Evolutionary conservation across 2,329 filamentous ascomycete genomes (phyloP), one percentile per base, ranked within the genome.

Genomic region (Tolypocladium nubicola): DNA sequence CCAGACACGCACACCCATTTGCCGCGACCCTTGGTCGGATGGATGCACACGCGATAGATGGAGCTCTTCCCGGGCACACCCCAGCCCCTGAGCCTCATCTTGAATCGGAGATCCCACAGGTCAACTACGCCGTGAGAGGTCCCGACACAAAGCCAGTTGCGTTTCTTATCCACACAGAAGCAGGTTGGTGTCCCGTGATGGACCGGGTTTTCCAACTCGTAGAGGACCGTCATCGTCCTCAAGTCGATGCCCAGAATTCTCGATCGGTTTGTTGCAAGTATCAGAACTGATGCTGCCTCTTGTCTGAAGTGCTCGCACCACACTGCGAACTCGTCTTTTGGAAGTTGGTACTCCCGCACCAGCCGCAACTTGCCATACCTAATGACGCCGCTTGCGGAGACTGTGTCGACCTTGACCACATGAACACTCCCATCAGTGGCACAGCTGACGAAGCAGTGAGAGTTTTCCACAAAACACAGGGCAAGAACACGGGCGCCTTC

Each of bases 41-140:
- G 90, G 1, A 96, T 77, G 57, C 84, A 80, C 19, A 99, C 78
- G 38, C 90, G 82, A 65, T 93, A 87, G 61, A 97, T 90, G 21
- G 89, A 79, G 1, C 87, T 85, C 59, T 89, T 89, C 26, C 89
- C 90, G 0, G 89, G 85, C 35, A 97, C 81, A 1, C 90, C 90
- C 90, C 92, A 97, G 16, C 87, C 89, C 69, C 89, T 91, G 30
- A 97, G 77, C 26, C 90, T 84, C 64, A 97, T 82, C 62, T 85
- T 88, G 78, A 99, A 99, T n/a, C 94, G 87, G 45, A 99, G 79
- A 71, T 99, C 94, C 94, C 94, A 99, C 1, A 99, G 80, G 68
- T 96, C 89, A 9, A 99, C 77, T 35, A 97, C 87, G 40, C 95
- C 94, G 68, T 97, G 92, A 0, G 90, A 90, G 0, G 95, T 99